Evolutionary conservation across 192 early-diverging fungal genomes (phyloP), one percentile per base, ranked within the genome.

Genomic region (Phycomyces blakesleeanus): DNA sequence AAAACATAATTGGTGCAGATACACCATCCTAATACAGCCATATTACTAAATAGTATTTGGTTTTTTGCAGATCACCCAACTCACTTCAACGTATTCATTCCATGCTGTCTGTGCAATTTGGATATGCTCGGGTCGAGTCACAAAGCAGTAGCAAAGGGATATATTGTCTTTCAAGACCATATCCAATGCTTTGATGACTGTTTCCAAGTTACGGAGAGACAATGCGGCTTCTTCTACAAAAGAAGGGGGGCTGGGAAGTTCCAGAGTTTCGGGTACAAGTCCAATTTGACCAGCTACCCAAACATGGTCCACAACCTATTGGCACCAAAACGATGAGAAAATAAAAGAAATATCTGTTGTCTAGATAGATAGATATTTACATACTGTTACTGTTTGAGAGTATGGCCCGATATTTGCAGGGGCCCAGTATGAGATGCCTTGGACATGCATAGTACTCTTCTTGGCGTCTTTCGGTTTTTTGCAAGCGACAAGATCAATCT

Each of bases 371-470:
- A 53, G 0, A 63, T 51, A 20, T 26, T 51, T 10, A 69, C 66
- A 51, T 76, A 88, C 86, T 69, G 80, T 73, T 24, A 78, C 81
- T 15, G 83, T 80, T 69, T 93, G 91, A 12, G 85, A 88, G 69
- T 93, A 93, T 20, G 91, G 91, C 21, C 91, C 91, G 67, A 93
- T 92, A 61, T 93, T 93, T 24, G 91, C 89, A 25, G 91, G 91
- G 9, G 91, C 91, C 91, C 91, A 93, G 68, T 93, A 93, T 14
- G 91, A 93, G 11, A 93, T 79, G 20, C 89, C 82, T 66, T 93
- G 91, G 10, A 93, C 91, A 77, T 93, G 91, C 74, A 93, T 73
- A 0, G 82, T 84, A 21, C 83, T 69, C 52, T 77, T 78, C 34
- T 57, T 57, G 8, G 24, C 29, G 3, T 40, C 41, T 6, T 61